Evolutionary conservation across 2,329 filamentous ascomycete species (phyloP).

Genomic region (Mycosphaerella sp.): DNA sequence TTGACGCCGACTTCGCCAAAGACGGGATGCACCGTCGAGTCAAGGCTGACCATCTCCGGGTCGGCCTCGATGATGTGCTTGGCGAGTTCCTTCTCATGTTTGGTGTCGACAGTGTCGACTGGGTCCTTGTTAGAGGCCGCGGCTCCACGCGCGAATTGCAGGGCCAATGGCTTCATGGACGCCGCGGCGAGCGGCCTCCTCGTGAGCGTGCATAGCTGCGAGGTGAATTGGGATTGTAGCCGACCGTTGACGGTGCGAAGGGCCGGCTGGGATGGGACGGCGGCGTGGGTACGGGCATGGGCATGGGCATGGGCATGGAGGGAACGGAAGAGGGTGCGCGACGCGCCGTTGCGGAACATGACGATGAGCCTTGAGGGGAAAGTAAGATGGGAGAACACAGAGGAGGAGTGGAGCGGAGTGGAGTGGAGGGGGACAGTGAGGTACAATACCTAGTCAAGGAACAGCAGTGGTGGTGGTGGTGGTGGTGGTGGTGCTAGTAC

Average conservation of each 20-base stretch:
- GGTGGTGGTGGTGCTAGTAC: too few relatives aligned
- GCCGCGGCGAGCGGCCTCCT: slow-evolving; percentile 30
- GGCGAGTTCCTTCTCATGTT: slow-evolving; percentile 51
- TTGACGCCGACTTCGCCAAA: slow-evolving; percentile 35
- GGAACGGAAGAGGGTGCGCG: slow-evolving; percentile 38
- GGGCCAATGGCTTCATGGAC: slow-evolving; percentile 33
- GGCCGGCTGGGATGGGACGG: slow-evolving; percentile 17
- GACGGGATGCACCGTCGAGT: slow-evolving; percentile 46
- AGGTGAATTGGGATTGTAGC: slow-evolving; percentile 35
- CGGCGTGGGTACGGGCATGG: too few relatives aligned
- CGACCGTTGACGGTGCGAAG: slow-evolving; percentile 27
- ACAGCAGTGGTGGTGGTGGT: not conserved
- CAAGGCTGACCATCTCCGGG: slow-evolving; percentile 55
- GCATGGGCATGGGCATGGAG: slow-evolving; percentile 21
- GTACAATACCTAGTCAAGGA: not conserved
- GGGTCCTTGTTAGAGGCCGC: slow-evolving; percentile 18
- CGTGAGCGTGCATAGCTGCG: slow-evolving; percentile 39
- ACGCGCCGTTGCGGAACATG: slow-evolving; percentile 43
- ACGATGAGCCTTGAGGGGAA: slow-evolving; percentile 6
- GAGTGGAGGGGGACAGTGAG: slow-evolving; percentile 1
- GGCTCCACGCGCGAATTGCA: slow-evolving; percentile 22
- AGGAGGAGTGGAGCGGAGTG: not conserved
- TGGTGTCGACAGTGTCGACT: slow-evolving; percentile 47
- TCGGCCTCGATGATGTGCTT: slow-evolving; percentile 52
- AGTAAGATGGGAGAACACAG: not conserved